Evolutionary conservation across 2,329 filamentous ascomycete species (phyloP).

Genomic region (Pseudopyrenochaeta lycopersici): DNA sequence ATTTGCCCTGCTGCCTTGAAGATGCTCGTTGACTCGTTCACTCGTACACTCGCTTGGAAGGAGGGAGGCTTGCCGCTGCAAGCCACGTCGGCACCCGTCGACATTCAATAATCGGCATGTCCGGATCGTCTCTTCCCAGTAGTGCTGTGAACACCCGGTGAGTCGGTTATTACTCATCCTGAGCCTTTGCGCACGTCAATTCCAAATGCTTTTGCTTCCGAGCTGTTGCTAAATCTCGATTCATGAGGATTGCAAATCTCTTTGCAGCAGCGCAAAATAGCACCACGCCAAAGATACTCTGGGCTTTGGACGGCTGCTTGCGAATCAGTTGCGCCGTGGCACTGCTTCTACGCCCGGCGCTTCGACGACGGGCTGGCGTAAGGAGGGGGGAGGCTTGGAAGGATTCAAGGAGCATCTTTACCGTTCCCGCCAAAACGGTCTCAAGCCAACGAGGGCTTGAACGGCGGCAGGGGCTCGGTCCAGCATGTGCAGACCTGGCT

Average conservation of each 20-base stretch:
- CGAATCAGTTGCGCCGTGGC: conserved; percentile 1
- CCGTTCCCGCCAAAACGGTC: conserved; percentile 17
- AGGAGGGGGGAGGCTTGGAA: conserved; percentile 12
- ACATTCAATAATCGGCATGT: conserved; percentile 7
- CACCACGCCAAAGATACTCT: too few species aligned
- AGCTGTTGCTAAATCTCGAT: not conserved
- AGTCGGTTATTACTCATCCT: not conserved
- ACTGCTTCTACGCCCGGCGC: conserved; percentile 13
- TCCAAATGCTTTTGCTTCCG: too few species aligned
- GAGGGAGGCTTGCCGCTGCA: conserved; percentile 6
- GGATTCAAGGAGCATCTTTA: conserved; percentile 16
- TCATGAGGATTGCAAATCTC: not conserved
- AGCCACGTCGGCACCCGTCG: conserved; percentile 9
- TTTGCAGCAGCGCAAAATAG: not conserved
- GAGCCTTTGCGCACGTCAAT: not conserved
- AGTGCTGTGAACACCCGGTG: not conserved
- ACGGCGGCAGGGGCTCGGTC: not conserved
- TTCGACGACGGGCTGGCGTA: conserved; percentile 10
- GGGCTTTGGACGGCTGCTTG: not conserved
- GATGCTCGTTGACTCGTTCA: too few species aligned
- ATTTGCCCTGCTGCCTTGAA: not conserved
- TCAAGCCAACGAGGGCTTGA: conserved; percentile 4
- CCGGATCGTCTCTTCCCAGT: not conserved
- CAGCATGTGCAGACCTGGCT: too few species aligned
- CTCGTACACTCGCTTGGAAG: conserved; percentile 1